phyloP scores from a whole-genome alignment of 805 yeast genomes.

The Hanseniaspora lindneri region DNA sequence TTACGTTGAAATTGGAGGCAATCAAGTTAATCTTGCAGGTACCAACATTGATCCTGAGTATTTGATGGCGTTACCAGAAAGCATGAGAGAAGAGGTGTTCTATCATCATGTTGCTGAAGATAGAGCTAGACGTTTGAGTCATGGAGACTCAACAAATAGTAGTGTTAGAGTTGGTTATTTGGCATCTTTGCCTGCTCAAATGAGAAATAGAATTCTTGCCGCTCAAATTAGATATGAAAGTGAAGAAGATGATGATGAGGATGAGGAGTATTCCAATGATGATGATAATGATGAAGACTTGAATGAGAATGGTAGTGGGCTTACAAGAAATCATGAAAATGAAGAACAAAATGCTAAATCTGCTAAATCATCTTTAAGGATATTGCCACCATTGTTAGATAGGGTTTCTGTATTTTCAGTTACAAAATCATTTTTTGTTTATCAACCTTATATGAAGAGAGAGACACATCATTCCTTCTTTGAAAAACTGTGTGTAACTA shows the following conservation, averaged over 20 bases:
- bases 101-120: slow-evolving; percentile 50
- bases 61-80: slow-evolving; percentile 79
- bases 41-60: slow-evolving; percentile 89
- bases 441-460: slow-evolving; percentile 52
- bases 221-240: slow-evolving; percentile 41
- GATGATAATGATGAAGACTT: no score
- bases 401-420: slow-evolving; percentile 63
- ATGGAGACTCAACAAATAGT: slow-evolving; percentile 43
- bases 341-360: not conserved
- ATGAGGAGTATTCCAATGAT: slow-evolving; percentile 16
- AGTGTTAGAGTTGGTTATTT: slow-evolving; percentile 62
- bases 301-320: no score
- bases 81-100: slow-evolving; percentile 83
- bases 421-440: slow-evolving; percentile 57
- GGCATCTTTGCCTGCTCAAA: slow-evolving; percentile 59
- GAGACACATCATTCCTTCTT: slow-evolving; percentile 55
- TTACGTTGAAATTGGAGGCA: slow-evolving; percentile 60
- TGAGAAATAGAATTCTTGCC: slow-evolving; percentile 51
- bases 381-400: slow-evolving; percentile 54
- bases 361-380: not conserved
- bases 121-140: slow-evolving; percentile 47
- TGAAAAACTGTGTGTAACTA: slow-evolving; percentile 56
- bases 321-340: not conserved
- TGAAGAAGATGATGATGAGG: slow-evolving; percentile 17
- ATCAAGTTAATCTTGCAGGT: slow-evolving; percentile 73